phyloP scores from a whole-genome alignment of 2,329 filamentous ascomycete genomes.

The Lachnellula occidentalis region DNA sequence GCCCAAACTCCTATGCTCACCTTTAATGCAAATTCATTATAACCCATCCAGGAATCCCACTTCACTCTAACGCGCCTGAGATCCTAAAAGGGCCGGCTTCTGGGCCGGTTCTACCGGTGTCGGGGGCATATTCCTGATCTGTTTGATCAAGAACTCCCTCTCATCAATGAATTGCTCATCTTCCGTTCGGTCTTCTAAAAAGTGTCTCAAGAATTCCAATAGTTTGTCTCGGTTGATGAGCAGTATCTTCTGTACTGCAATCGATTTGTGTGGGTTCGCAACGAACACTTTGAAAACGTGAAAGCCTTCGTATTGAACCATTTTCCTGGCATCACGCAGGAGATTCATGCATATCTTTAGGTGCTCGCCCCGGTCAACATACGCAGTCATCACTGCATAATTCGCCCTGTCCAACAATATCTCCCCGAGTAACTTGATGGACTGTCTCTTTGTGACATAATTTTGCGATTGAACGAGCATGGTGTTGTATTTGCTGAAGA shows the following conservation, averaged over 20 bases:
- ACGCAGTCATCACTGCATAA: slow-evolving; percentile 96
- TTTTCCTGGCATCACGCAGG: slow-evolving; percentile 88
- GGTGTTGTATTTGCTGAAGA: slow-evolving; percentile 87
- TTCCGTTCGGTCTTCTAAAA: slow-evolving; percentile 90
- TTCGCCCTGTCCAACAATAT: slow-evolving; percentile 91
- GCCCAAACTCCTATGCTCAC: slow-evolving; percentile 24
- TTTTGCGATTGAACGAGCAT: slow-evolving; percentile 85
- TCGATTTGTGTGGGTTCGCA: slow-evolving; percentile 96
- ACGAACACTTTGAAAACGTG: slow-evolving; percentile 99
- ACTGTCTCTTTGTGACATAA: slow-evolving; percentile 97
- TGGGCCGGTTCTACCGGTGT: slow-evolving; percentile 43
- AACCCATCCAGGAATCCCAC: not conserved
- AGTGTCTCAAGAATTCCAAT: slow-evolving; percentile 81
- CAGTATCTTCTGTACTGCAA: slow-evolving; percentile 89
- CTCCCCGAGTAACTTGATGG: slow-evolving; percentile 94
- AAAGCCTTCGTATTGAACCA: slow-evolving; percentile 99
- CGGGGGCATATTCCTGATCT: slow-evolving; percentile 68
- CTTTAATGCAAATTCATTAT: slow-evolving; percentile 10
- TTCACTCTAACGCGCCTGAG: slow-evolving; percentile 22
- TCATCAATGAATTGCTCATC: slow-evolving; percentile 99
- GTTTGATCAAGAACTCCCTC: slow-evolving; percentile 92
- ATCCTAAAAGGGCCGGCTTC: slow-evolving; percentile 30
- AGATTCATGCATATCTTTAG: slow-evolving; percentile 99
- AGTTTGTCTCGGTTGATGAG: slow-evolving; percentile 94
- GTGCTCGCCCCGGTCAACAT: slow-evolving; percentile 91